Conservation (phyloP, 495 filamentous ascomycete species). For the Extremus antarcticus region DNA sequence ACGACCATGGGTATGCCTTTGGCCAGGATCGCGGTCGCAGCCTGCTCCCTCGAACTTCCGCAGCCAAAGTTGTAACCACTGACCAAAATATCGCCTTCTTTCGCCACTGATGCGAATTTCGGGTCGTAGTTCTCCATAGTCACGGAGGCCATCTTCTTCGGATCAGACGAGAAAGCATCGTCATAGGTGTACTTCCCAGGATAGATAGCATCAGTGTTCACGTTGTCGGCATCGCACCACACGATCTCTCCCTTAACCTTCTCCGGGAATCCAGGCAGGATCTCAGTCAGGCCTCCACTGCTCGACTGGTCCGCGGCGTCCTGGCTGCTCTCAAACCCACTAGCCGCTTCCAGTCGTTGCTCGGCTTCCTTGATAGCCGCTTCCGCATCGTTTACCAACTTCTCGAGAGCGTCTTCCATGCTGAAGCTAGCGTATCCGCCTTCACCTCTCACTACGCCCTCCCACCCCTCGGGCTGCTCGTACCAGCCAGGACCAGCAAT, state of each 20-base stretch:
- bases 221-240: conserved; percentile 61
- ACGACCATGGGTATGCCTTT: conserved; percentile 77
- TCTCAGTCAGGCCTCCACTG: conserved; percentile 36
- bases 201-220: conserved; percentile 78
- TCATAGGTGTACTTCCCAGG: conserved; percentile 86
- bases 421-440: conserved; percentile 38
- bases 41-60: conserved; percentile 73
- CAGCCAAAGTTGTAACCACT: conserved; percentile 87
- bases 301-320: conserved; percentile 3
- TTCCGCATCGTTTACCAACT: conserved; percentile 56
- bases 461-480: conserved; percentile 51
- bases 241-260: conserved; percentile 56
- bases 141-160: conserved; percentile 70
- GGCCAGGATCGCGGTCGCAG: conserved; percentile 78
- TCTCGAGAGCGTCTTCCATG: conserved; percentile 57
- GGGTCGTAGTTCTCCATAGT: conserved; percentile 91
- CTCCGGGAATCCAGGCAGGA: conserved; percentile 62
- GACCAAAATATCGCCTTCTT: conserved; percentile 67
- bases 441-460: conserved; percentile 58
- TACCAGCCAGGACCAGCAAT: conserved; percentile 79
- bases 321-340: conserved; percentile 1
- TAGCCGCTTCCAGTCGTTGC: neutral
- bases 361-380: conserved; percentile 37
- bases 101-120: conserved; percentile 48
- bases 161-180: conserved; percentile 53